Conservation (phyloP, 2,329 filamentous ascomycete genomes). For the Ceratocystiopsis brevicomis region DNA sequence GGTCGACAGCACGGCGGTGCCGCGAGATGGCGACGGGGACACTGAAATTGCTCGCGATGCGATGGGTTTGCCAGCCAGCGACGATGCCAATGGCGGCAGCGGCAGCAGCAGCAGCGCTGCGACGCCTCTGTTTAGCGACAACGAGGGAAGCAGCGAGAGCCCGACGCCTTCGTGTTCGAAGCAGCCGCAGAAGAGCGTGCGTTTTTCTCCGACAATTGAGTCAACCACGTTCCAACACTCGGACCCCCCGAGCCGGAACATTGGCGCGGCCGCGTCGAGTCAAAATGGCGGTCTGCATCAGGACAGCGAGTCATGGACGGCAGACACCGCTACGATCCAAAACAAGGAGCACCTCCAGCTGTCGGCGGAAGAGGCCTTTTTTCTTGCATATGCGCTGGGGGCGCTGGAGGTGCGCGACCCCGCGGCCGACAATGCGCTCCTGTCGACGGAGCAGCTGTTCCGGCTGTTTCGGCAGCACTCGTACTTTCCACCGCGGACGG, state of each 20-base stretch:
- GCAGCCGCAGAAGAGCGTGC: constrained; percentile 45
- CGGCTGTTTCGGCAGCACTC: constrained; percentile 49
- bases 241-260: constrained; percentile 30
- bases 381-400: constrained; percentile 66
- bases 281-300: no score
- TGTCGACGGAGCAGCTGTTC: constrained; percentile 41
- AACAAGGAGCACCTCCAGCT: constrained; percentile 77
- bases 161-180: constrained; percentile 12
- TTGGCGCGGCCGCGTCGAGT: not conserved
- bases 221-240: constrained; percentile 38
- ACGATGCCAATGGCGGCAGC: not conserved
- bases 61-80: no score
- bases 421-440: constrained; percentile 18
- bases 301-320: not conserved
- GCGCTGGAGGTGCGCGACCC: constrained; percentile 44
- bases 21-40: not conserved
- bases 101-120: not conserved
- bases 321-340: constrained; percentile 13
- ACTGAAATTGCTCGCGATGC: not conserved
- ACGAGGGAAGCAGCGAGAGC: not conserved
- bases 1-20: not conserved
- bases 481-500: constrained; percentile 41
- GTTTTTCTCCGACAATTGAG: constrained; percentile 49
- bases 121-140: not conserved
- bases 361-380: constrained; percentile 79